Percentiles rank a stretch among this genome's conserved stretches.
Evolutionary conservation across 495 filamentous ascomycete species (phyloP).

Genomic region (Chlorociboria aeruginascens): DNA sequence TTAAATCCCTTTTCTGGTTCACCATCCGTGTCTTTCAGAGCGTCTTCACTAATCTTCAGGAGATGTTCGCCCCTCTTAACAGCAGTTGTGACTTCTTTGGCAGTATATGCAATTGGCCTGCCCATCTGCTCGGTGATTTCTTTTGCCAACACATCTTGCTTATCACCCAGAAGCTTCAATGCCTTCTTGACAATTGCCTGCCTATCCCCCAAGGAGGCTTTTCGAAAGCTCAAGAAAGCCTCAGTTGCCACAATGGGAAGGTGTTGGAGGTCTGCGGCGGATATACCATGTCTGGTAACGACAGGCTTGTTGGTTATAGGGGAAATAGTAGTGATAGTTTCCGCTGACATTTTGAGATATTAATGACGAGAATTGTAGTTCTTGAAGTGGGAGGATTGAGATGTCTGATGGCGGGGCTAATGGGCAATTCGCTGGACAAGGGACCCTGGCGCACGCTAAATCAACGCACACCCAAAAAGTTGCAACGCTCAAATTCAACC

Average conservation of each 20-base stretch:
- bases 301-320: slow-evolving; percentile 73
- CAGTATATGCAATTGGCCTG: slow-evolving; percentile 73
- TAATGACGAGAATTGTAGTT: background rate
- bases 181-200: slow-evolving; percentile 70
- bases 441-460: slow-evolving; percentile 1
- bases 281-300: slow-evolving; percentile 59
- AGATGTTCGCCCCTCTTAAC: slow-evolving; percentile 71
- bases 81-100: slow-evolving; percentile 71
- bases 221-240: slow-evolving; percentile 60
- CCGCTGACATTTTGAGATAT: slow-evolving; percentile 48
- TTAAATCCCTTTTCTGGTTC: slow-evolving; percentile 78
- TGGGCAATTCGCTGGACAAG: slow-evolving; percentile 4
- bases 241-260: slow-evolving; percentile 54
- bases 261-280: slow-evolving; percentile 48
- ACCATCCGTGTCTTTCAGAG: slow-evolving; percentile 60
- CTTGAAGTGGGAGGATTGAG: slow-evolving; percentile 8
- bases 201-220: slow-evolving; percentile 50
- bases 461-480: background rate
- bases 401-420: background rate
- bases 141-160: slow-evolving; percentile 66
- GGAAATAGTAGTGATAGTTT: slow-evolving; percentile 80
- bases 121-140: slow-evolving; percentile 94
- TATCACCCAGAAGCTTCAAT: slow-evolving; percentile 49
- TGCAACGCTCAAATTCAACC: slow-evolving; percentile 3
- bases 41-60: slow-evolving; percentile 63